Evolutionary conservation across 129 eudicot species (phyloP), one percentile per base, ranked within the genome.

Genomic region (Saussurea involucrata): DNA sequence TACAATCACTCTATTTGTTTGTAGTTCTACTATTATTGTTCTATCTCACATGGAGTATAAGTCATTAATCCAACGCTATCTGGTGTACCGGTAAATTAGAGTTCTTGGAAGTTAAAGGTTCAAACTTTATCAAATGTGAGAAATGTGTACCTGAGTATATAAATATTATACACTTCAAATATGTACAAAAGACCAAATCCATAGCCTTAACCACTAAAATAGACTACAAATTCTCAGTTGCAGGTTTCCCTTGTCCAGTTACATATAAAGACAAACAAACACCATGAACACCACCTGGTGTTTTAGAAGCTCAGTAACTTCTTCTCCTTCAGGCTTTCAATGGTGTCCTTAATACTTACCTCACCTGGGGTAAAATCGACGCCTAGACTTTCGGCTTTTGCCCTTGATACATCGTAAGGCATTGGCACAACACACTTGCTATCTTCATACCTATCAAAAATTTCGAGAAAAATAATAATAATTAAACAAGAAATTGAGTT

Each of bases 291-390:
- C 24, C 8, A 22, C 28, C 1, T 20, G 8, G 12, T 66, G 34
- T 72, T 34, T 68, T 76, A 82, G 28, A 86, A 75, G 58, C 61
- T 76, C 40, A 83, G 57, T 9, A 76, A 66, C 34, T 58, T 74
- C 80, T 81, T 87, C 74, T 78, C 78, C 69, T 58, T 81, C 28
- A 87, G 32, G 87, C 79, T 73, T 57, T 87, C 86, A 58, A 87
- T 33, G 11, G 84, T 83, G 60, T 87, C 88, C 71, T 74, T 87
- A 61, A 87, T 77, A 73, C 67, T 78, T 12, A 77, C 82, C 74
- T 84, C 81, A 7, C 66, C 6, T 22, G 86, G 86, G 67, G 78
- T 87, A 71, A 76, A 83, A 8, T 32, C 29, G n/a, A 87, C 63
- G 7, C 90, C 90, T 57, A 87, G 37, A 61, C 27, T 44, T 78